Base-by-base conservation (phyloP, 306 rosid genomes). In the Vicia villosa region DNA sequence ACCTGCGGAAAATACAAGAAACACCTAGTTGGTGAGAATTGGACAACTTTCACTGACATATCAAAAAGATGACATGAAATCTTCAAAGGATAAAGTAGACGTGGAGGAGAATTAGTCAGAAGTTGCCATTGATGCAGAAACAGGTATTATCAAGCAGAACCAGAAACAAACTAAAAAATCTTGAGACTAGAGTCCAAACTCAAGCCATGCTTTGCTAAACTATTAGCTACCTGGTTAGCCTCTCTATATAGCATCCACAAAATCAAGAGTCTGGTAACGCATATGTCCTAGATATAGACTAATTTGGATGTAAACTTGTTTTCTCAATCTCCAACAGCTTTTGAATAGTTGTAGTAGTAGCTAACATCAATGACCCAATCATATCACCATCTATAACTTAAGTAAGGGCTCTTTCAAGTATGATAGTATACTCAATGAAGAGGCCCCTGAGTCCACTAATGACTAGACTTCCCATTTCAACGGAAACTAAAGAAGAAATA, bases 241-340 rank as follows among this genome's bases (percentile, higher is more conserved):
- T 26, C 30, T 28, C 32, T 28, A 6, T 28, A 28, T 28, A 28
- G 32, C 1, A 6, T 28, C 32, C 32, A 28, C 5, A 28, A 3
- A 28, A 28, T 28, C 10, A 47, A 16, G 54, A 28, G 10, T 16
- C 8, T 10, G 11, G 7, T 28, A 28, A 28, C 5, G 32, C 32
- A 28, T 3, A 28, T 28, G 32, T 28, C 32, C 32, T 3, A 28
- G 32, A 28, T 28, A 28, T 28, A 72, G 71, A 24, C 41, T 79
- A 75, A 24, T 80, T 76, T 40, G 62, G 45, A 12, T 63, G 63
- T 47, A 68, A n/a, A 10, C 21, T 40, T 70, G 72, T 57, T 68
- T 90, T 84, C 80, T 84, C 88, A 61, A 77, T 79, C 80, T 75
- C 87, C 26, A 90, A 70, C 69, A 90, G 72, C 80, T 73, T 79